Percentiles rank a stretch among this genome's conserved stretches.
Conservation (phyloP, 2,329 filamentous ascomycete genomes). For the Fusarium sp. region DNA sequence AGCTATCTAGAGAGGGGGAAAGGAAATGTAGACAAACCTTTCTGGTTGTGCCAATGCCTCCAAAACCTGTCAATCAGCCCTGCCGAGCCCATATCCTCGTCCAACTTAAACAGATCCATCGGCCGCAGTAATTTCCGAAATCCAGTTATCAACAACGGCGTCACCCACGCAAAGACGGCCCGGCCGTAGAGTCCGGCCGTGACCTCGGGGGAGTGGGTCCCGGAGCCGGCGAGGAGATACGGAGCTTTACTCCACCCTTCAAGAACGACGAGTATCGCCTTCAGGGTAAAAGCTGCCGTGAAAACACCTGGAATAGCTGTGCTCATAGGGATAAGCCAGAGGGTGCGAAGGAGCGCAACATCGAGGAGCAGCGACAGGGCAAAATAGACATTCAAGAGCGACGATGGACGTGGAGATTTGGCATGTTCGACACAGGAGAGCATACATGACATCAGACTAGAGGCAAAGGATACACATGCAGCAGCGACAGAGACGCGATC, state of each 20-base stretch:
- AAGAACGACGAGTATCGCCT: slow-evolving; percentile 53
- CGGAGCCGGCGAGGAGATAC: slow-evolving; percentile 50
- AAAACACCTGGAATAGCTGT: slow-evolving; percentile 52
- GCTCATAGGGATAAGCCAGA: slow-evolving; percentile 50
- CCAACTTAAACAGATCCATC: slow-evolving; percentile 54
- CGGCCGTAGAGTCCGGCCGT: slow-evolving; percentile 57
- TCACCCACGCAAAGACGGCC: slow-evolving; percentile 57
- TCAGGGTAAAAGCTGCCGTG: slow-evolving; percentile 53
- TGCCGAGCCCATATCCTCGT: slow-evolving; percentile 51
- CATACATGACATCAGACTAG: slow-evolving; percentile 51
- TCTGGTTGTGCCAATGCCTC: slow-evolving; percentile 48
- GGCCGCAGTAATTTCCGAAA: slow-evolving; percentile 54
- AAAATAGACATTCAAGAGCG: slow-evolving; percentile 53
- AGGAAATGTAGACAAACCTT: slow-evolving; percentile 38
- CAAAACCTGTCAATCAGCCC: slow-evolving; percentile 50
- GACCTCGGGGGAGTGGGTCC: slow-evolving; percentile 53
- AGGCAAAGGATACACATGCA: slow-evolving; percentile 51
- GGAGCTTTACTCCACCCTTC: slow-evolving; percentile 57
- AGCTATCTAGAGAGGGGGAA: slow-evolving; percentile 23
- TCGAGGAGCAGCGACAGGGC: slow-evolving; percentile 54
- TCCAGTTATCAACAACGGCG: slow-evolving; percentile 54
- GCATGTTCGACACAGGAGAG: slow-evolving; percentile 53
- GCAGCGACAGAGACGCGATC: slow-evolving; percentile 50
- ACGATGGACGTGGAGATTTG: slow-evolving; percentile 52
- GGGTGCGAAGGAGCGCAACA: slow-evolving; percentile 51